Percentiles rank a stretch among this genome's conserved stretches.
Conservation (phyloP, 306 rosid genomes). For the Crotalaria pallida region DNA sequence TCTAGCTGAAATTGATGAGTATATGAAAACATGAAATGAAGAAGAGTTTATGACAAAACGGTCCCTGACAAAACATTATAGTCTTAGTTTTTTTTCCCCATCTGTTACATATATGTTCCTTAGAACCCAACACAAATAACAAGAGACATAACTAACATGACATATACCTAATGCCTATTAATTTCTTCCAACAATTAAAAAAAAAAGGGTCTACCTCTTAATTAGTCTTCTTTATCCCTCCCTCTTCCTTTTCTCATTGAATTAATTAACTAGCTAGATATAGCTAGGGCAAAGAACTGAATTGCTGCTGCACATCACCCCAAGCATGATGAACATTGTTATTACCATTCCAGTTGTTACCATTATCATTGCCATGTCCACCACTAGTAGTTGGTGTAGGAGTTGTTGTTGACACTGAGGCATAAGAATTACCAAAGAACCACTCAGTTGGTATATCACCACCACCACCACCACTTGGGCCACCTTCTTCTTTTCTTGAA, state of each 20-base stretch:
- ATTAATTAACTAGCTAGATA: slow-evolving; percentile 26
- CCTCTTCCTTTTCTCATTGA: slow-evolving; percentile 9
- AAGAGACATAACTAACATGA: slow-evolving; percentile 3
- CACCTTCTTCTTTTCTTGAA: slow-evolving; percentile 39
- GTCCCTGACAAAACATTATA: slow-evolving; percentile 9
- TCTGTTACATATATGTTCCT: slow-evolving; percentile 33
- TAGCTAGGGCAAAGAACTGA: slow-evolving; percentile 67
- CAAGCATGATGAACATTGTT: slow-evolving; percentile 59
- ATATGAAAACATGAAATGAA: slow-evolving; percentile 10
- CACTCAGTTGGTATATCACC: slow-evolving; percentile 64
- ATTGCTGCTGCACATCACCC: slow-evolving; percentile 76
- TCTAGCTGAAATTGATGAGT: slow-evolving; percentile 9
- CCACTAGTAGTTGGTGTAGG: slow-evolving; percentile 43
- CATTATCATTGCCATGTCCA: slow-evolving; percentile 41
- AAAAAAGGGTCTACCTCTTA: slow-evolving; percentile 20
- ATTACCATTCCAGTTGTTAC: slow-evolving; percentile 41
- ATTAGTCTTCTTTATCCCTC: slow-evolving; percentile 21
- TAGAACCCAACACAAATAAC: slow-evolving; percentile 20
- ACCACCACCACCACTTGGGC: not conserved
- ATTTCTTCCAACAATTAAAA: slow-evolving; percentile 6
- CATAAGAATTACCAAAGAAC: slow-evolving; percentile 76
- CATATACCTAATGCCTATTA: slow-evolving; percentile 39
- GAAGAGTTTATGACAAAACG: not conserved
- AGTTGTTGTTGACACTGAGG: slow-evolving; percentile 33
- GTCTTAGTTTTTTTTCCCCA: slow-evolving; percentile 23